Evolutionary conservation across 73 alveolate genomes (phyloP).

Genomic region (Tetrahymena elliotti): DNA sequence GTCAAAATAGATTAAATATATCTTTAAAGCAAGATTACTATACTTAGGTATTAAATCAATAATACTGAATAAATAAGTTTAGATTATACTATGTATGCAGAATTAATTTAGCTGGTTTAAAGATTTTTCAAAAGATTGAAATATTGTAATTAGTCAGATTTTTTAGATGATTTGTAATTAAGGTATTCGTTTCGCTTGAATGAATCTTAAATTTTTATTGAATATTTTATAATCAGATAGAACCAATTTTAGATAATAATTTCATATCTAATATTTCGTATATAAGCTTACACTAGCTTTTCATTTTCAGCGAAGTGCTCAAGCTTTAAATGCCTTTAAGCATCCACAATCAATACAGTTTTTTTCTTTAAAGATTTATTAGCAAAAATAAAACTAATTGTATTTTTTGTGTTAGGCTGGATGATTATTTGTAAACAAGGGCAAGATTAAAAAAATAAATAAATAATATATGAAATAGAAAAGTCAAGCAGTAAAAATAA

Average conservation of each 20-base stretch:
- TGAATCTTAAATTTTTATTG: background rate
- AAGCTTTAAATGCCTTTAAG: too few relatives aligned
- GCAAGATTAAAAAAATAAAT: background rate
- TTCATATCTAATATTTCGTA: background rate
- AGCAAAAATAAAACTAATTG: background rate
- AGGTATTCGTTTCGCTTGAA: background rate
- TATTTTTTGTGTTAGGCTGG: background rate
- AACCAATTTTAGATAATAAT: background rate
- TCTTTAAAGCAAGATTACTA: too few relatives aligned
- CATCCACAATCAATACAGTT: too few relatives aligned
- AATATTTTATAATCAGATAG: background rate
- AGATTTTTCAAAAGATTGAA: background rate
- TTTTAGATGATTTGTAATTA: too few relatives aligned
- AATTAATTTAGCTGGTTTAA: background rate
- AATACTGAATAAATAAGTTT: background rate
- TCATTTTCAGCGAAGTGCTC: background rate
- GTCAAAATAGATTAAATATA: background rate
- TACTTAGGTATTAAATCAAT: too few relatives aligned
- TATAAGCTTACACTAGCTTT: background rate
- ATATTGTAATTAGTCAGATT: background rate
- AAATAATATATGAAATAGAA: background rate
- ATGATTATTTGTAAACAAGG: background rate
- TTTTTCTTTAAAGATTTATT: background rate
- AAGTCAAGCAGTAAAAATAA: background rate
- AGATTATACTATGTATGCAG: background rate